Conservation (phyloP, 1,284 basidiomycete genomes). For the Rhodotorula sp. region DNA sequence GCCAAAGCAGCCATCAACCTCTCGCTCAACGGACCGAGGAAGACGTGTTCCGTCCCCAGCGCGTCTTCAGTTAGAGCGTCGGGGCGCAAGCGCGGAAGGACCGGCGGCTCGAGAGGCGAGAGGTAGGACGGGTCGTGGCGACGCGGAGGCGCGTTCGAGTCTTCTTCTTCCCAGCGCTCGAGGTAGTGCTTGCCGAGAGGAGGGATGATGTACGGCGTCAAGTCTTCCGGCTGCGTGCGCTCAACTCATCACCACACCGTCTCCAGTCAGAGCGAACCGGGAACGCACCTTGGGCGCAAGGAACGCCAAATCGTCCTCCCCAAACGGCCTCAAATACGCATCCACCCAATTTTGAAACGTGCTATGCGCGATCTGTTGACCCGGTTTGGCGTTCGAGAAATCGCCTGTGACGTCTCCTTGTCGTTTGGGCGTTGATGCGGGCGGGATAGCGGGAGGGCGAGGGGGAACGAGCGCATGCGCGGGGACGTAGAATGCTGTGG, state of each 20-base stretch:
- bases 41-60: slow-evolving; percentile 62
- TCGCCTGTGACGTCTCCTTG: slow-evolving; percentile 78
- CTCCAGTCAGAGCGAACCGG: not conserved
- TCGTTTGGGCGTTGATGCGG: slow-evolving; percentile 73
- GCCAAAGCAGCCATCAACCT: slow-evolving; percentile 49
- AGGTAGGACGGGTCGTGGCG: slow-evolving; percentile 50
- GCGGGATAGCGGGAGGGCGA: slow-evolving; percentile 51
- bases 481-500: slow-evolving; percentile 50
- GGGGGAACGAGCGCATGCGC: slow-evolving; percentile 55
- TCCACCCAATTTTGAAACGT: slow-evolving; percentile 83
- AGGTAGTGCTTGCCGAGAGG: slow-evolving; percentile 83
- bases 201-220: slow-evolving; percentile 80
- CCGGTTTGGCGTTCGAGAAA: slow-evolving; percentile 75
- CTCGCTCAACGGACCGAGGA: slow-evolving; percentile 70
- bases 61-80: slow-evolving; percentile 64
- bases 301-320: slow-evolving; percentile 87
- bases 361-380: slow-evolving; percentile 55
- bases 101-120: slow-evolving; percentile 51
- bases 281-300: slow-evolving; percentile 69
- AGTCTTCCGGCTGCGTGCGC: slow-evolving; percentile 62
- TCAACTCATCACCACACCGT: not conserved
- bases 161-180: slow-evolving; percentile 89
- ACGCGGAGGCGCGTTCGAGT: slow-evolving; percentile 55
- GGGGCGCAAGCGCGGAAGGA: slow-evolving; percentile 56
- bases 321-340: slow-evolving; percentile 76